Percentiles rank a stretch among this genome's conserved stretches.
Evolutionary conservation across 192 early-diverging fungal genomes (phyloP).

Genomic region (Umbelopsis isabellina): DNA sequence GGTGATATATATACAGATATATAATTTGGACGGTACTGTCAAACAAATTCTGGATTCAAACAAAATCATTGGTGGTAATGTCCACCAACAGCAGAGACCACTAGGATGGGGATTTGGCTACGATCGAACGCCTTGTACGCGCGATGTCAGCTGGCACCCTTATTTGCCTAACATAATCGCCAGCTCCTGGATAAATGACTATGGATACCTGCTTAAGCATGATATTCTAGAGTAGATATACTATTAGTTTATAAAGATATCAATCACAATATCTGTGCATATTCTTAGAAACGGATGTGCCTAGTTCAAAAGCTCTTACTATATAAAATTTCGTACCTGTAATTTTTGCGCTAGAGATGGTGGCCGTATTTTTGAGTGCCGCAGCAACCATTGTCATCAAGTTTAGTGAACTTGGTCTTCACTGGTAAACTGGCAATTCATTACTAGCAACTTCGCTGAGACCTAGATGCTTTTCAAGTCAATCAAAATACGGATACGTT

Average conservation of each 20-base stretch:
- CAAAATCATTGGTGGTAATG: constrained; percentile 1
- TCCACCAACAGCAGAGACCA: neutral
- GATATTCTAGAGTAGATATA: constrained; percentile 3
- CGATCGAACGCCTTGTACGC: constrained; percentile 25
- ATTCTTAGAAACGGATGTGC: no score
- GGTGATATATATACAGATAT: constrained; percentile 25
- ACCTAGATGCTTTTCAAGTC: no score
- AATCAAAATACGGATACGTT: no score
- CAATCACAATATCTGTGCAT: neutral
- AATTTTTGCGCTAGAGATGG: no score
- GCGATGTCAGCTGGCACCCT: constrained; percentile 64
- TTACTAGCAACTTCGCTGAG: no score
- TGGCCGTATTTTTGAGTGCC: no score
- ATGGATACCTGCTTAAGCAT: constrained; percentile 27
- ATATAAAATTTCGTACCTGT: neutral
- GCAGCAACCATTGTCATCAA: no score
- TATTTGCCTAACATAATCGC: constrained; percentile 47
- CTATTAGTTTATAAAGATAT: neutral
- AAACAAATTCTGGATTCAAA: constrained; percentile 37
- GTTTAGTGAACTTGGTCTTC: no score
- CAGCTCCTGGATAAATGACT: constrained; percentile 29
- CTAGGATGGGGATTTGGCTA: neutral
- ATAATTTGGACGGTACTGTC: constrained; percentile 44
- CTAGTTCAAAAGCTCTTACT: no score
- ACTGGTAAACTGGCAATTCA: no score